phyloP scores from a whole-genome alignment of 2,329 filamentous ascomycete genomes.

The Fusarium praegraminearum region DNA sequence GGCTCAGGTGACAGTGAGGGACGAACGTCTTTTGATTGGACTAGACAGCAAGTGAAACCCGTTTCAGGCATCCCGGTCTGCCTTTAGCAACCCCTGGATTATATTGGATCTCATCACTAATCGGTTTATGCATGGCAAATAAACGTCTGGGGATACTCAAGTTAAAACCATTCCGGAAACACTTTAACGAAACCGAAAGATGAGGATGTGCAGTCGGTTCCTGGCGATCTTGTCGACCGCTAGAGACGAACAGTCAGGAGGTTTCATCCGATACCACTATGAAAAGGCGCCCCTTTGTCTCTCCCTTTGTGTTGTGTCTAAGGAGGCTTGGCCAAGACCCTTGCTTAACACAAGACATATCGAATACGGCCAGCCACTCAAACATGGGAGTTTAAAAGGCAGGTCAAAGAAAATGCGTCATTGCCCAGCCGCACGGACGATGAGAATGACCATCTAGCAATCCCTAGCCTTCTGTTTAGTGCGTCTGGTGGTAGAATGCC shows the following conservation, averaged over 20 bases:
- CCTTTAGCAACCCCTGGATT: conserved; percentile 26
- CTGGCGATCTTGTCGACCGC: conserved; percentile 32
- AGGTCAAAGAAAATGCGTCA: conserved; percentile 30
- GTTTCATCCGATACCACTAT: conserved; percentile 6
- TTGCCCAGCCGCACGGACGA: conserved; percentile 1
- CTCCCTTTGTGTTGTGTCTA: conserved; percentile 22
- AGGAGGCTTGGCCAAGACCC: conserved; percentile 27
- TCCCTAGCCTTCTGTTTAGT: conserved; percentile 19
- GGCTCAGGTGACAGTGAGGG: conserved; percentile 26
- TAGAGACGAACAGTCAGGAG: not conserved
- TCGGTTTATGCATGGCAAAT: conserved; percentile 22
- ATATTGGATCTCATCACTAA: conserved; percentile 2
- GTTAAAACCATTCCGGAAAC: conserved; percentile 40
- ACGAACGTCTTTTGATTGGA: conserved; percentile 34
- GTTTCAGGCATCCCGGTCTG: conserved; percentile 45
- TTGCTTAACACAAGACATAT: conserved; percentile 25
- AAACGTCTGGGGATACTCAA: conserved; percentile 23
- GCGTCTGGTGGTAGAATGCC: conserved; percentile 16
- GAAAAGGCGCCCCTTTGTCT: conserved; percentile 16
- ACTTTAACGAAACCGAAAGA: conserved; percentile 32
- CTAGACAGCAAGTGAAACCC: conserved; percentile 34
- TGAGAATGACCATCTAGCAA: conserved; percentile 9
- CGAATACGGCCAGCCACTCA: conserved; percentile 37
- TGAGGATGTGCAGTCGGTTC: conserved; percentile 25
- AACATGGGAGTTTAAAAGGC: conserved; percentile 23